These are phyloP conservation scores for Vinca major DNA, from an alignment of 305 asterid genomes.

Conservation along the genomic window DNA sequence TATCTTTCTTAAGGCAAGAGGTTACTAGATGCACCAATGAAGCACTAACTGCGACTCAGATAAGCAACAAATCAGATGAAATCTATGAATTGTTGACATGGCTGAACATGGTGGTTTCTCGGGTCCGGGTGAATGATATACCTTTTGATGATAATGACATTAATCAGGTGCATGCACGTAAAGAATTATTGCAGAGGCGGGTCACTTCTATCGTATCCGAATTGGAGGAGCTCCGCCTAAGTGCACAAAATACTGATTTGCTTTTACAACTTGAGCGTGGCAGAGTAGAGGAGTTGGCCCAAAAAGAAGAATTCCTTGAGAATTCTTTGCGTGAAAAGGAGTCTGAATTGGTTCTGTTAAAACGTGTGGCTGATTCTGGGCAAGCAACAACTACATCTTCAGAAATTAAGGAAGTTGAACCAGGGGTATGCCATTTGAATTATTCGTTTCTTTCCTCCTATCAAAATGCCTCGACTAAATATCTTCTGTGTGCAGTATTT, in stretches of 20 bases:
- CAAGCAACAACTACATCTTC: constrained; percentile 43
- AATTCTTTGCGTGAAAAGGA: constrained; percentile 64
- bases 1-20: constrained; percentile 96
- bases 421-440: constrained; percentile 48
- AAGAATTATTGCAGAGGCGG: constrained; percentile 57
- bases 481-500: background rate
- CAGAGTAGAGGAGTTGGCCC: constrained; percentile 59
- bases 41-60: constrained; percentile 61
- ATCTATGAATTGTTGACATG: constrained; percentile 55
- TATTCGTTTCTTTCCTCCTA: constrained; percentile 13
- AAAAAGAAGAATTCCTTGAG: constrained; percentile 54
- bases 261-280: constrained; percentile 66
- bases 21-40: constrained; percentile 93
- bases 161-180: constrained; percentile 35
- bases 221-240: constrained; percentile 64
- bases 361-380: constrained; percentile 51
- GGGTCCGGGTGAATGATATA: constrained; percentile 34
- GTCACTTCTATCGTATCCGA: constrained; percentile 59
- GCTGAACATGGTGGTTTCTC: constrained; percentile 58
- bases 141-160: constrained; percentile 32
- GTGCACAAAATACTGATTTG: constrained; percentile 42
- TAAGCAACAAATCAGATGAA: constrained; percentile 63
- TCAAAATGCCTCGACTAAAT: constrained; percentile 14
- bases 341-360: constrained; percentile 51
- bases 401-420: constrained; percentile 86